These are phyloP conservation scores for Gnaphalium uliginosum DNA, from an alignment of 129 eudicot species.

Conservation along the genomic window DNA sequence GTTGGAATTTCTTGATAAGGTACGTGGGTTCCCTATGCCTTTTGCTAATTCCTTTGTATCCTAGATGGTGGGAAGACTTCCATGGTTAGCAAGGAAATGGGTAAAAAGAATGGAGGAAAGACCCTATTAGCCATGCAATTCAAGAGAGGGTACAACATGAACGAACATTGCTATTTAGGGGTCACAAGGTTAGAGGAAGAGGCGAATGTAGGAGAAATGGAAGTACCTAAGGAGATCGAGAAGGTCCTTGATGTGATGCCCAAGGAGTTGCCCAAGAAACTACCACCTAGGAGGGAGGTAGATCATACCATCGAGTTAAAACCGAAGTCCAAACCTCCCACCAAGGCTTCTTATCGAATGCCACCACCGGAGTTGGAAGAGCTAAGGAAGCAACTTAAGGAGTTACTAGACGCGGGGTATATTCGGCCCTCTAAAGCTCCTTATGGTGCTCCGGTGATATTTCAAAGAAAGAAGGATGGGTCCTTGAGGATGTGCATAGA, in stretches of 20 bases:
- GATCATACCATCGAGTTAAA: constrained; percentile 18
- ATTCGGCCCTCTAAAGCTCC: neutral
- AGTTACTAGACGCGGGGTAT: neutral
- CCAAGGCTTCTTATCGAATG: neutral
- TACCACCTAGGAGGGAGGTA: neutral
- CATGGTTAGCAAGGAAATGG: neutral
- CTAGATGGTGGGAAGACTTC: too few relatives aligned
- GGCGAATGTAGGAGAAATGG: neutral
- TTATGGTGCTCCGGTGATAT: neutral
- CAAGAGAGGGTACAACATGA: neutral
- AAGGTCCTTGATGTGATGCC: neutral
- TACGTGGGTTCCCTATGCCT: too few relatives aligned
- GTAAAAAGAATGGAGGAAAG: neutral
- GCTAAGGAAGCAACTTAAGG: too few relatives aligned
- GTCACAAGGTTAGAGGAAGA: too few relatives aligned
- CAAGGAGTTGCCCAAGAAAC: too few relatives aligned
- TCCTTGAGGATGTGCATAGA: neutral
- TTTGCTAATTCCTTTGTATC: too few relatives aligned
- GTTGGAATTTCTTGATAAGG: neutral
- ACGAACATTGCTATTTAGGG: too few relatives aligned
- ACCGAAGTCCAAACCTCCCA: neutral
- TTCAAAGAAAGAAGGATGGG: neutral
- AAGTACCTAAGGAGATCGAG: neutral
- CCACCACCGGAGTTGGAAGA: neutral
- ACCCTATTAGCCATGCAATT: neutral